Percentiles rank a stretch among this genome's conserved stretches.
Conservation (phyloP, 441 rosid species). For the Populus hybrid region DNA sequence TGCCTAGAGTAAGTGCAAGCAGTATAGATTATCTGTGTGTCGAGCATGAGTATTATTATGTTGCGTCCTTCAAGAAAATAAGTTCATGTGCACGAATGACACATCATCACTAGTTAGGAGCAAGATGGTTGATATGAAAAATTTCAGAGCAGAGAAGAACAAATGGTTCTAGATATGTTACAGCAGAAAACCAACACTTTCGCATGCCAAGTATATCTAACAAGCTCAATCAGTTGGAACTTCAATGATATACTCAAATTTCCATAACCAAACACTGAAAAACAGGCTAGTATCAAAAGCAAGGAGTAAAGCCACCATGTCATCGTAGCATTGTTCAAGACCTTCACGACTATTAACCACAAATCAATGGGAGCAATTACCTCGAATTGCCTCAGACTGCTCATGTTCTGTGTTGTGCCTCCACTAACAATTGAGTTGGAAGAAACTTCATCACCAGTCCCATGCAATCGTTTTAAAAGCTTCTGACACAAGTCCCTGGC, state of each 20-base stretch:
- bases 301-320: background rate
- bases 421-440: slow-evolving; percentile 48
- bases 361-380: slow-evolving; percentile 31
- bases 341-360: background rate
- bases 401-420: slow-evolving; percentile 59
- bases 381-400: slow-evolving; percentile 80
- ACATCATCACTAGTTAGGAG: background rate
- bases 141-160: too few species aligned
- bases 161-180: background rate
- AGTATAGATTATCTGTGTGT: background rate
- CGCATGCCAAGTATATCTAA: background rate
- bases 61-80: background rate
- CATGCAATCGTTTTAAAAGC: slow-evolving; percentile 71
- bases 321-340: background rate
- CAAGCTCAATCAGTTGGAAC: background rate
- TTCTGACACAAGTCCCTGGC: slow-evolving; percentile 72
- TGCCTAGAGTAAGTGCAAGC: background rate
- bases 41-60: background rate
- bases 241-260: background rate
- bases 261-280: background rate
- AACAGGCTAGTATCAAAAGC: background rate
- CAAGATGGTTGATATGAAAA: background rate
- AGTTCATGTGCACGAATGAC: background rate
- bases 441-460: slow-evolving; percentile 55
- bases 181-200: background rate